Conservation (phyloP, 2,329 filamentous ascomycete genomes). For the Plectosphaerella cucumerina region DNA sequence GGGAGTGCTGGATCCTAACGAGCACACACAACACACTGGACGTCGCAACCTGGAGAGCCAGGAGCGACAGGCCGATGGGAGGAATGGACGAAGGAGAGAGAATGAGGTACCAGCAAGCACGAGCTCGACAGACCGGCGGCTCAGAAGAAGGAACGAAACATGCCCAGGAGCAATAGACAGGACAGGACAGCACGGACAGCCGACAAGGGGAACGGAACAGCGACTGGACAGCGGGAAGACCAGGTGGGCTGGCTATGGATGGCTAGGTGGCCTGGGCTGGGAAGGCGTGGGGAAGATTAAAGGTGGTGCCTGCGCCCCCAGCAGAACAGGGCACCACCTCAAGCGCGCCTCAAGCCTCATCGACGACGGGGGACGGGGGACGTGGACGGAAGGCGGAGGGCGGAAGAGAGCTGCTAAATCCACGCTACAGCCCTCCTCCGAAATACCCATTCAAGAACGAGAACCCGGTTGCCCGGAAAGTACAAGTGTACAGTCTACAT, state of each 20-base stretch:
- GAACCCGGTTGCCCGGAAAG: too few relatives aligned
- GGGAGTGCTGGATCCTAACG: not conserved
- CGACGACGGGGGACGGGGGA: too few relatives aligned
- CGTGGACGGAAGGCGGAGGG: too few relatives aligned
- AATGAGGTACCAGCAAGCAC: not conserved
- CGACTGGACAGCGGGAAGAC: not conserved
- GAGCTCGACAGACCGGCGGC: constrained; percentile 20
- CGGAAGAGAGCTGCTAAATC: too few relatives aligned
- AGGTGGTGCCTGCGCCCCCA: not conserved
- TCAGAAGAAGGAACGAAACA: constrained; percentile 23
- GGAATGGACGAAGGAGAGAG: constrained; percentile 18
- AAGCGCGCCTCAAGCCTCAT: too few relatives aligned
- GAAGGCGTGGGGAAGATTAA: constrained; percentile 8
- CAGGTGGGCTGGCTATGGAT: not conserved
- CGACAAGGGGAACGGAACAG: not conserved
- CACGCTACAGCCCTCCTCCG: too few relatives aligned
- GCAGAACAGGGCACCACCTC: too few relatives aligned
- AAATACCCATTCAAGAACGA: too few relatives aligned
- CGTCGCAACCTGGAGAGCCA: constrained; percentile 42
- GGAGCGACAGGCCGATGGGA: constrained; percentile 34
- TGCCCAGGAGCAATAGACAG: constrained; percentile 12
- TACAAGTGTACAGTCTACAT: too few relatives aligned
- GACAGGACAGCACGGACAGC: constrained; percentile 2
- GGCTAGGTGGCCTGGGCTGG: too few relatives aligned
- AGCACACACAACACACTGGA: constrained; percentile 20